Base-by-base conservation (phyloP, 148 eudicot genomes). In the Drosera capensis region DNA sequence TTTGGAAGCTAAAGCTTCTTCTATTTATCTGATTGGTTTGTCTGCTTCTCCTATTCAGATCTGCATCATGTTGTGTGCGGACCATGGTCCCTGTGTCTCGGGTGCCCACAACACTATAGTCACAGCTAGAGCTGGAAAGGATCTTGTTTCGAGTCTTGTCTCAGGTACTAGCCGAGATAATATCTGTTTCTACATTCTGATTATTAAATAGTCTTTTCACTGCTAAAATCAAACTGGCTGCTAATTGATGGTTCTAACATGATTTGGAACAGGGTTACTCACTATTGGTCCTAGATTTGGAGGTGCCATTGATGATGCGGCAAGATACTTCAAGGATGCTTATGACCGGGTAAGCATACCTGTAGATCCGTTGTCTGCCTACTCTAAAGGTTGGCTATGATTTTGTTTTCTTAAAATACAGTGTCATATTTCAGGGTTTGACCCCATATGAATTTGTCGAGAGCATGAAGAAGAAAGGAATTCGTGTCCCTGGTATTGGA, bases 211-310 rank as follows among this genome's bases (percentile, higher is more conserved):
- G 13, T 13, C 11, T 5, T 34, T 34, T 4, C 2, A 34, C n/a
- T 9, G 9, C 38, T 34, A 15, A 34, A 34, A 34, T 2, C 38
- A 34, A 15, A 9, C 0, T 0, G 38, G 13, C 2, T 34, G 38
- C 6, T 34, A 9, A 34, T 34, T 34, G 9, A 4, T 34, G 14
- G n/a, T 9, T 15, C n/a, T 4, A 34, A 11, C 11, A 34, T 9
- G 9, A 3, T 51, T 35, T 30, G 52, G 37, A 44, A 67, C 77
- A 88, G 97, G 94, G 64, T 67, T 88, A 61, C 69, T 88, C 28
- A 88, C 97, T 23, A 88, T 88, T 61, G 97, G 97, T 29, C 97
- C 97, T 39, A 78, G 94, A 48, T 88, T 88, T 67, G 97, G 97
- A 57, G 97, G 97, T 29, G 92, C 97, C 53, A 61, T 88, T 67